These are phyloP conservation scores for Malus hybrid DNA, from an alignment of 331 rosid genomes.

Conservation along the genomic window DNA sequence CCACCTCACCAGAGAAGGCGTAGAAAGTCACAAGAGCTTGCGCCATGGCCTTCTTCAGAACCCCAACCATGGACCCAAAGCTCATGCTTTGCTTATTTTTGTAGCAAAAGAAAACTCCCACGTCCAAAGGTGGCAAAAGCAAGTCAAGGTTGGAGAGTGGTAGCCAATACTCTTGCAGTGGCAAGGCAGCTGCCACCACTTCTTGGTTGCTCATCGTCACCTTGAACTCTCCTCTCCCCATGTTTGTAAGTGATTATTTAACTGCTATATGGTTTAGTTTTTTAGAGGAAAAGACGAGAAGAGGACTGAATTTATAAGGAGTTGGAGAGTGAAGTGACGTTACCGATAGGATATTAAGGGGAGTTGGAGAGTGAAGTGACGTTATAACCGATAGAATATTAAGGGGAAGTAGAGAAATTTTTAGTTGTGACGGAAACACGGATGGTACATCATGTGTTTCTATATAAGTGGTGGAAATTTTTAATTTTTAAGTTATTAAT, in stretches of 20 bases:
- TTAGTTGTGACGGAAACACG: no score
- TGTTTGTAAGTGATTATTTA: neutral
- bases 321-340: neutral
- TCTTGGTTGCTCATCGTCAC: conserved; percentile 31
- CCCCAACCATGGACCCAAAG: conserved; percentile 24
- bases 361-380: neutral
- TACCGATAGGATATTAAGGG: neutral
- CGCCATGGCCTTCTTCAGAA: conserved; percentile 41
- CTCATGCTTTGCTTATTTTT: neutral
- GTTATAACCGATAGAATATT: neutral
- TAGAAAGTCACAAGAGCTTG: conserved; percentile 42
- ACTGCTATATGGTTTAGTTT: neutral
- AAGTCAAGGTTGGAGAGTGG: conserved; percentile 71
- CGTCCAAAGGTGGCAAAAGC: conserved; percentile 49
- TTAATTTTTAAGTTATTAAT: no score
- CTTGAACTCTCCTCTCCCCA: conserved; percentile 16
- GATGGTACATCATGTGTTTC: no score
- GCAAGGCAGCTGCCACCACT: conserved; percentile 41
- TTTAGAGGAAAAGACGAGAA: neutral
- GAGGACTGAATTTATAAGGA: neutral
- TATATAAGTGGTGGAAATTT: no score
- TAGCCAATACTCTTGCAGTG: conserved; percentile 55
- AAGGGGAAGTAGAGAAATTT: no score
- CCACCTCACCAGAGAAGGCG: conserved; percentile 54
- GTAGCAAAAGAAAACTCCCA: conserved; percentile 60